Evolutionary conservation across 2,329 filamentous ascomycete species (phyloP).

Genomic region (Stachybotrys chartarum): DNA sequence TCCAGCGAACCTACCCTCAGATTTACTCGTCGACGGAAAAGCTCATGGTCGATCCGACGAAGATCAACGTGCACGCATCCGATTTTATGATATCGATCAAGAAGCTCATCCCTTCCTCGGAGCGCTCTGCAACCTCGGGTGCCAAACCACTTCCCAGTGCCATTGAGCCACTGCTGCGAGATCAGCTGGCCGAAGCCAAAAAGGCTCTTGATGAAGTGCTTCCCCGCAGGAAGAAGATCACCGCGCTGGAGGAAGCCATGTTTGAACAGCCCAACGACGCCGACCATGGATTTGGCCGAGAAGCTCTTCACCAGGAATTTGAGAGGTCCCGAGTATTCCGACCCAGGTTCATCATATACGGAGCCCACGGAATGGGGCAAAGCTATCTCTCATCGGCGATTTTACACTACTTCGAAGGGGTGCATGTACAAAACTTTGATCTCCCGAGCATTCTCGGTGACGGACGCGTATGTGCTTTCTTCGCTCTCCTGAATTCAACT

Average conservation of each 20-base stretch:
- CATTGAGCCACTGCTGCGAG: constrained; percentile 73
- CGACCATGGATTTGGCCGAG: constrained; percentile 77
- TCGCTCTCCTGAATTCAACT: background rate
- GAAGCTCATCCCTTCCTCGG: constrained; percentile 92
- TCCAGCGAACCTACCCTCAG: constrained; percentile 91
- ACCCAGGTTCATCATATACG: constrained; percentile 76
- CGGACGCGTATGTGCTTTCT: constrained; percentile 52
- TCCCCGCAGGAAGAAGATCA: constrained; percentile 78
- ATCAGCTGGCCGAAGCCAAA: constrained; percentile 65
- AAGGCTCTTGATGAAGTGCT: constrained; percentile 66
- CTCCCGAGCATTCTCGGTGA: constrained; percentile 82
- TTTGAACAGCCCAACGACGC: constrained; percentile 79
- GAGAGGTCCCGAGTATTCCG: constrained; percentile 83
- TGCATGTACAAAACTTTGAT: constrained; percentile 94
- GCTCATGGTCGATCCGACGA: constrained; percentile 76
- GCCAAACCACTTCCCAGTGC: constrained; percentile 72
- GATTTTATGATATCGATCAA: constrained; percentile 98
- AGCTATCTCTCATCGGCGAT: constrained; percentile 79
- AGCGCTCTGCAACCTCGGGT: constrained; percentile 78
- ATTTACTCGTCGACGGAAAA: constrained; percentile 91
- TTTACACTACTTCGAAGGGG: constrained; percentile 83
- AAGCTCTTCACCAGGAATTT: constrained; percentile 70
- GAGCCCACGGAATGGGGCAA: constrained; percentile 87
- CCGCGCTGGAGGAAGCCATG: constrained; percentile 89
- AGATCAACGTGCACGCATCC: constrained; percentile 80